Evolutionary conservation across 306 rosid genomes (phyloP).

Genomic region (Rosa lucieae): DNA sequence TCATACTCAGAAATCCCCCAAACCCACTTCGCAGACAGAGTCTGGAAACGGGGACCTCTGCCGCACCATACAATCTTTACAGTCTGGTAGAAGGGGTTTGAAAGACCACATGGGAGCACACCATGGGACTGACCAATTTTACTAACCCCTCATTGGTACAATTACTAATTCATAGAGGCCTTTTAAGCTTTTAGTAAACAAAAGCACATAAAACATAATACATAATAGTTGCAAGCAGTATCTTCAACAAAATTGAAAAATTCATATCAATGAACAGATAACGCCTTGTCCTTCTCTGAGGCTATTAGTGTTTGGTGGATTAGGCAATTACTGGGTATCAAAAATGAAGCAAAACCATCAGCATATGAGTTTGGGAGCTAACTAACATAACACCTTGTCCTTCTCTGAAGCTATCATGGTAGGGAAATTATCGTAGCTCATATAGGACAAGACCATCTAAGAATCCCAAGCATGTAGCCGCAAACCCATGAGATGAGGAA

Average conservation of each 20-base stretch:
- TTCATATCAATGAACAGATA: not conserved
- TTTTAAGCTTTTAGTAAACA: not conserved
- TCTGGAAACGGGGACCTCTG: not conserved
- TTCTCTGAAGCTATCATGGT: not conserved
- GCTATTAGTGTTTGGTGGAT: not conserved
- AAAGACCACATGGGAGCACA: not conserved
- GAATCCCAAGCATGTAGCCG: not conserved
- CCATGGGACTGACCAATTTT: not conserved
- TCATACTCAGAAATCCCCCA: not conserved
- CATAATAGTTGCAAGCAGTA: conserved; percentile 9
- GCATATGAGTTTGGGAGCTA: not conserved
- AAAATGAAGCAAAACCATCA: not conserved
- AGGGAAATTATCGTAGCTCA: not conserved
- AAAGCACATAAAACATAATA: not conserved
- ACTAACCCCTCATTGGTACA: not conserved
- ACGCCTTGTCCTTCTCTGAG: no score
- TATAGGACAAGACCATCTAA: not conserved
- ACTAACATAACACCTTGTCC: not conserved
- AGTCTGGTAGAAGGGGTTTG: not conserved
- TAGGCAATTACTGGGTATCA: not conserved
- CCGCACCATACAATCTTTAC: not conserved
- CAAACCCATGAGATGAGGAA: not conserved
- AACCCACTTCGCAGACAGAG: not conserved
- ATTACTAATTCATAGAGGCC: not conserved
- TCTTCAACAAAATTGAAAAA: not conserved